phyloP scores from a whole-genome alignment of 1,284 basidiomycete genomes.

The Hemileia vastatrix region DNA sequence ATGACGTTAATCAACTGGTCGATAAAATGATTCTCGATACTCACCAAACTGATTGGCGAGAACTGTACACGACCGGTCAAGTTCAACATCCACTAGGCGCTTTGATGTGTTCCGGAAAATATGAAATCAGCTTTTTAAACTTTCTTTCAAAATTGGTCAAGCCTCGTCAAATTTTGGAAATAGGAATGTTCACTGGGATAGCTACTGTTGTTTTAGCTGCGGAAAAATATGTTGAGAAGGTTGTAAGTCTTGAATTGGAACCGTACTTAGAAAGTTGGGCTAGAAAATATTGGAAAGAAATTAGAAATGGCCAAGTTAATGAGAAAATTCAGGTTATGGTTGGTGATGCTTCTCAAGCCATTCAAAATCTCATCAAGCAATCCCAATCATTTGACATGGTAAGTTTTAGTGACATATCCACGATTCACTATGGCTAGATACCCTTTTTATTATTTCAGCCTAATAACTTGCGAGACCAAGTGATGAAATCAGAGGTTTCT shows the following conservation, averaged over 20 bases:
- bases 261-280: background rate
- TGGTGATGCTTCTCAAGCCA: background rate
- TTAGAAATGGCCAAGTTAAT: background rate
- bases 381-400: background rate
- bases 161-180: background rate
- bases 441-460: background rate
- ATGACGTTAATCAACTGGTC: too few species aligned
- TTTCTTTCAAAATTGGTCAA: background rate
- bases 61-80: background rate
- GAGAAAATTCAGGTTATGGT: background rate
- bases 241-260: background rate
- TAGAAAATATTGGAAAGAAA: background rate
- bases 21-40: background rate
- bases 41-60: background rate
- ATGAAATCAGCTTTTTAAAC: background rate
- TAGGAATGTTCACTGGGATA: background rate
- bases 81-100: background rate
- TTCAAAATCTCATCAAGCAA: too few species aligned
- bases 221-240: background rate
- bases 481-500: too few species aligned
- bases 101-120: background rate
- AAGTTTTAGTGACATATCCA: background rate
- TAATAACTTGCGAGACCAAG: too few species aligned
- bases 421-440: background rate
- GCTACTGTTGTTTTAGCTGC: background rate